Percentiles rank a stretch among this genome's conserved stretches.
Evolutionary conservation across 2,329 filamentous ascomycete genomes (phyloP).

Genomic region (Sporothrix brunneoviolacea): DNA sequence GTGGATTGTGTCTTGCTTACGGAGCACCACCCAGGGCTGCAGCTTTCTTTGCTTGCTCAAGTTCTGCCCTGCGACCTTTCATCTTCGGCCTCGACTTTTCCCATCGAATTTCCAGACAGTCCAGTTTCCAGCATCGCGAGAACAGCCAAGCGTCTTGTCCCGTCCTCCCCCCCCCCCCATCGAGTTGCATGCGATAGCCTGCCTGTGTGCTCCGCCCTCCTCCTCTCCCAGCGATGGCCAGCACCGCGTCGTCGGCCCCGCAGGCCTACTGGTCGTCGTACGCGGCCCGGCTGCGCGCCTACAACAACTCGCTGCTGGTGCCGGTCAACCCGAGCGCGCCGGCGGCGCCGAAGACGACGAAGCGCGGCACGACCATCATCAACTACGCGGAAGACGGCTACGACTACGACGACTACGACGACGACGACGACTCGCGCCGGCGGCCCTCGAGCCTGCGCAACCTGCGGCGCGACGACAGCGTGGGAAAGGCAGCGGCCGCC

Average conservation of each 20-base stretch:
- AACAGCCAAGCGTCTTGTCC: too few relatives aligned
- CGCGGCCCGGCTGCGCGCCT: conserved; percentile 80
- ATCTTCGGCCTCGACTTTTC: too few relatives aligned
- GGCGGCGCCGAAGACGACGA: conserved; percentile 77
- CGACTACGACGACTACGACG: conserved; percentile 69
- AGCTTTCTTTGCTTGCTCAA: too few relatives aligned
- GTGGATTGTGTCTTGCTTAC: too few relatives aligned
- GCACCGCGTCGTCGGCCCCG: conserved; percentile 35
- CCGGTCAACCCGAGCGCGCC: conserved; percentile 69
- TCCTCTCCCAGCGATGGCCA: background rate
- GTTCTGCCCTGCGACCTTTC: too few relatives aligned
- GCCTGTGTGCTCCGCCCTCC: too few relatives aligned
- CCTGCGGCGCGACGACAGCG: conserved; percentile 66
- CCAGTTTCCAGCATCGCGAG: too few relatives aligned
- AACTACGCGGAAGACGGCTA: conserved; percentile 97
- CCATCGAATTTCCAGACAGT: too few relatives aligned
- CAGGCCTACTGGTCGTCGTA: conserved; percentile 90
- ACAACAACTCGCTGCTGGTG: conserved; percentile 85
- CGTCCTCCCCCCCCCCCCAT: too few relatives aligned
- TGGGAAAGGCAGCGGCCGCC: conserved; percentile 51
- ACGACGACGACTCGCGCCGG: conserved; percentile 68
- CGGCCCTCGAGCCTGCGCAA: conserved; percentile 80
- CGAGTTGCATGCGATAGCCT: too few relatives aligned
- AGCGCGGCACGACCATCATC: conserved; percentile 91
- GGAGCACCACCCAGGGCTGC: too few relatives aligned